A percentile compares a stretch with the other conserved stretches of the same genome.
phyloP scores from a whole-genome alignment of 805 yeast genomes.

The Middelhovenomyces tepae region DNA sequence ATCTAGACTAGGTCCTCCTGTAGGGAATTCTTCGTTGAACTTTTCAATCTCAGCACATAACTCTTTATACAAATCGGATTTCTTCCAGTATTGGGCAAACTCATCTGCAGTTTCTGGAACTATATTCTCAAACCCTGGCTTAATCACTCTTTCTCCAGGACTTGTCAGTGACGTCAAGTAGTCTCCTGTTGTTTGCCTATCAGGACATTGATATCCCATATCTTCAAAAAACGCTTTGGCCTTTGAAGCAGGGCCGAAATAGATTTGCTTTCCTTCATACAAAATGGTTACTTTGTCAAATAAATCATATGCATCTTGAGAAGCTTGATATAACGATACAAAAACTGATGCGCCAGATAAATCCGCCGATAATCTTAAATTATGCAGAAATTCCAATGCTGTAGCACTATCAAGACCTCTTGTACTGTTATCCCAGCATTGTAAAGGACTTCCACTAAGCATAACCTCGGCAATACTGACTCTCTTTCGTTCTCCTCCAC shows the following conservation, averaged over 20 bases:
- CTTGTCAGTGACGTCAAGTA: slow-evolving; percentile 48
- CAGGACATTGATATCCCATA: slow-evolving; percentile 51
- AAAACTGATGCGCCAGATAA: slow-evolving; percentile 44
- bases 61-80: slow-evolving; percentile 34
- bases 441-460: slow-evolving; percentile 37
- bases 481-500: slow-evolving; percentile 51
- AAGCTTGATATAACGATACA: slow-evolving; percentile 53
- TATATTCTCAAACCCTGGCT: slow-evolving; percentile 35
- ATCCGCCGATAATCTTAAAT: slow-evolving; percentile 47
- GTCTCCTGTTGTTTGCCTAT: slow-evolving; percentile 53
- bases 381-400: slow-evolving; percentile 53
- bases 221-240: slow-evolving; percentile 43
- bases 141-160: slow-evolving; percentile 40
- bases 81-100: slow-evolving; percentile 43
- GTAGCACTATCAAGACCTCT: slow-evolving; percentile 68
- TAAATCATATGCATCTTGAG: slow-evolving; percentile 46
- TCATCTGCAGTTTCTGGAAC: slow-evolving; percentile 48
- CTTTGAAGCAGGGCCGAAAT: slow-evolving; percentile 37
- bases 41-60: slow-evolving; percentile 39
- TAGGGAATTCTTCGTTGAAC: slow-evolving; percentile 17
- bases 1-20: slow-evolving; percentile 19
- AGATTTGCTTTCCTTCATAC: slow-evolving; percentile 51
- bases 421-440: slow-evolving; percentile 62
- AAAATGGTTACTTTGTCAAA: slow-evolving; percentile 46
- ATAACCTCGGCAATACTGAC: slow-evolving; percentile 46